A percentile compares a stretch with the other conserved stretches of the same genome.
These are phyloP conservation scores for Umbelopsis sp. DNA, from an alignment of 192 early-diverging fungal genomes.

Conservation along the genomic window DNA sequence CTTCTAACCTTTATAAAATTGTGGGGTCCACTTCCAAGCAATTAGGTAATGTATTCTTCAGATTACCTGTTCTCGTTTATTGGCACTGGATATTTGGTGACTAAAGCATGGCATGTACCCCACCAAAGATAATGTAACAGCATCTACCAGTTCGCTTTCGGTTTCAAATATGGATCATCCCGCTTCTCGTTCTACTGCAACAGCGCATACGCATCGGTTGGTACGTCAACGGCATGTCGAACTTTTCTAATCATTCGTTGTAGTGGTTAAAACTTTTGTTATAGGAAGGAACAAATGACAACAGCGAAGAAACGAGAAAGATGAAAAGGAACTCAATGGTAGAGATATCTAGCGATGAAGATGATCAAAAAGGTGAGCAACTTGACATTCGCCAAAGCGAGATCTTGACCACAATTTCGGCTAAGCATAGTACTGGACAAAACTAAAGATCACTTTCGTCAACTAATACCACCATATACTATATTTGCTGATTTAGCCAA, in stretches of 20 bases:
- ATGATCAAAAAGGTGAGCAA: neutral
- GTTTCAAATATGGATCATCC: neutral
- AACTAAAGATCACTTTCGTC: neutral
- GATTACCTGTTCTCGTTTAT: too few relatives aligned
- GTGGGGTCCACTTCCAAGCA: neutral
- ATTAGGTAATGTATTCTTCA: neutral
- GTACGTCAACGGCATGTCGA: too few relatives aligned
- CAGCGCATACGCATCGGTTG: too few relatives aligned
- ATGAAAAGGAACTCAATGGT: conserved; percentile 14
- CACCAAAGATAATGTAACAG: neutral
- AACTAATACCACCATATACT: neutral
- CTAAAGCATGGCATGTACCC: neutral
- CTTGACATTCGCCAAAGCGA: too few relatives aligned
- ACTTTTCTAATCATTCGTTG: neutral
- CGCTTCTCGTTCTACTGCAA: too few relatives aligned
- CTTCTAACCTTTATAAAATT: conserved; percentile 7
- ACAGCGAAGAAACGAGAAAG: neutral
- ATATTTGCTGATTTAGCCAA: neutral
- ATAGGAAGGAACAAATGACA: neutral
- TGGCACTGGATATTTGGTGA: too few relatives aligned
- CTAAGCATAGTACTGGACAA: too few relatives aligned
- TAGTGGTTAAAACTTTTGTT: neutral
- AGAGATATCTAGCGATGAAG: conserved; percentile 11
- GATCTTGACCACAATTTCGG: too few relatives aligned
- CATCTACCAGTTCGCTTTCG: neutral